A percentile compares a stretch with the other conserved stretches of the same genome.
These are phyloP conservation scores for Phyllosticta paracitricarpa DNA, from an alignment of 2,329 filamentous ascomycete species.

Conservation along the genomic window DNA sequence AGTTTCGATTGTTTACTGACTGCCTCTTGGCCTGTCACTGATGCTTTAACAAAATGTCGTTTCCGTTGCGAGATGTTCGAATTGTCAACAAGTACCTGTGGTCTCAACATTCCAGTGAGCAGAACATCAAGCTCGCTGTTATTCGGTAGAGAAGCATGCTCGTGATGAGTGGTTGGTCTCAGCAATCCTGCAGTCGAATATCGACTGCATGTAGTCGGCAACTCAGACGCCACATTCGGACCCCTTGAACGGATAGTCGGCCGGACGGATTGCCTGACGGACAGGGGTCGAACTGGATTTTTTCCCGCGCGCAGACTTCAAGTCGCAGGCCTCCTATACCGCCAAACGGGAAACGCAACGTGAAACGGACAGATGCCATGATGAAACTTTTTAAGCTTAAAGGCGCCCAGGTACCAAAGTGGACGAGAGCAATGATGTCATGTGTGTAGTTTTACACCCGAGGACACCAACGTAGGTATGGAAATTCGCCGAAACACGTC, in stretches of 20 bases:
- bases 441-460: not conserved
- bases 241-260: not conserved
- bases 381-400: not conserved
- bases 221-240: too few species aligned
- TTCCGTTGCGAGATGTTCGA: too few species aligned
- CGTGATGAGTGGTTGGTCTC: too few species aligned
- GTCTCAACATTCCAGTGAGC: too few species aligned
- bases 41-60: too few species aligned
- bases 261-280: not conserved
- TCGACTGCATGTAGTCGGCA: too few species aligned
- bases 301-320: not conserved
- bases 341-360: not conserved
- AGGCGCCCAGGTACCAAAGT: not conserved
- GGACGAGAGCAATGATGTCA: not conserved
- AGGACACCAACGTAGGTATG: not conserved
- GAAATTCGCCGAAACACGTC: not conserved
- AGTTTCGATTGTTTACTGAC: too few species aligned
- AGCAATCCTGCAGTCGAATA: too few species aligned
- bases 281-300: not conserved
- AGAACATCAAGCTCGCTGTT: too few species aligned
- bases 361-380: not conserved
- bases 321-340: not conserved
- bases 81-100: too few species aligned
- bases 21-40: too few species aligned
- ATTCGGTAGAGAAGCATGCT: too few species aligned